A percentile compares a stretch with the other conserved stretches of the same genome.
Conservation (phyloP, 2,329 filamentous ascomycete species). For the Colletotrichum sansevieriae region DNA sequence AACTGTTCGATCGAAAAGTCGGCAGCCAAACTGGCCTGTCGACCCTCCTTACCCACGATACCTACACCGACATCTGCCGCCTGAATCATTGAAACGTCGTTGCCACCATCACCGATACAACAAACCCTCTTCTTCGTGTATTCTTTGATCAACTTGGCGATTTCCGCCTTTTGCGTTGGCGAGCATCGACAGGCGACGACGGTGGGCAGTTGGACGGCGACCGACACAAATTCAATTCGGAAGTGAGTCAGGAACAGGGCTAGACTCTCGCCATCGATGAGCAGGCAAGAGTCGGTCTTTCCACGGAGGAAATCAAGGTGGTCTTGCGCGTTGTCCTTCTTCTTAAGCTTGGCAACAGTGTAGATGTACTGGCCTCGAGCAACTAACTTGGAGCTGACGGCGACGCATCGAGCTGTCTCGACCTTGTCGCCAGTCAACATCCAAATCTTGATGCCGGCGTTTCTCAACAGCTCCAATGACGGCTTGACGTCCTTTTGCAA, state of each 20-base stretch:
- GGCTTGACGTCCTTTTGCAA: constrained; percentile 96
- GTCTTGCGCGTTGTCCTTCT: constrained; percentile 87
- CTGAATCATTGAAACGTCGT: constrained; percentile 99
- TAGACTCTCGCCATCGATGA: constrained; percentile 95
- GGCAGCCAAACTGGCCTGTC: constrained; percentile 92
- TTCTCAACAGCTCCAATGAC: constrained; percentile 92
- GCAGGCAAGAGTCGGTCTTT: constrained; percentile 87
- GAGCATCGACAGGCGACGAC: constrained; percentile 98
- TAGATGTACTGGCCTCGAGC: constrained; percentile 95
- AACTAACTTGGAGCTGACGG: constrained; percentile 93
- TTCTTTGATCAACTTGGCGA: constrained; percentile 89
- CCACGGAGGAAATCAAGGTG: constrained; percentile 89
- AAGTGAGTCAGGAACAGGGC: constrained; percentile 86
- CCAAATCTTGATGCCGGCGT: constrained; percentile 99
- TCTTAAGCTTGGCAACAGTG: constrained; percentile 87
- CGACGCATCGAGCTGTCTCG: constrained; percentile 96
- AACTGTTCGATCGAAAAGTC: constrained; percentile 98
- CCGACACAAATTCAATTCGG: constrained; percentile 85
- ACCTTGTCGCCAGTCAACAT: constrained; percentile 99
- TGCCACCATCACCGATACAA: constrained; percentile 97
- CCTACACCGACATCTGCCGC: constrained; percentile 97
- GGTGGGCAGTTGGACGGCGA: constrained; percentile 88
- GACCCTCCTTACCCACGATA: constrained; percentile 97
- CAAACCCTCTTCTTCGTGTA: constrained; percentile 96
- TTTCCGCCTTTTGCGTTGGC: constrained; percentile 95